These are phyloP conservation scores for Neurospora terricola DNA, from an alignment of 495 filamentous ascomycete genomes.

Conservation along the genomic window DNA sequence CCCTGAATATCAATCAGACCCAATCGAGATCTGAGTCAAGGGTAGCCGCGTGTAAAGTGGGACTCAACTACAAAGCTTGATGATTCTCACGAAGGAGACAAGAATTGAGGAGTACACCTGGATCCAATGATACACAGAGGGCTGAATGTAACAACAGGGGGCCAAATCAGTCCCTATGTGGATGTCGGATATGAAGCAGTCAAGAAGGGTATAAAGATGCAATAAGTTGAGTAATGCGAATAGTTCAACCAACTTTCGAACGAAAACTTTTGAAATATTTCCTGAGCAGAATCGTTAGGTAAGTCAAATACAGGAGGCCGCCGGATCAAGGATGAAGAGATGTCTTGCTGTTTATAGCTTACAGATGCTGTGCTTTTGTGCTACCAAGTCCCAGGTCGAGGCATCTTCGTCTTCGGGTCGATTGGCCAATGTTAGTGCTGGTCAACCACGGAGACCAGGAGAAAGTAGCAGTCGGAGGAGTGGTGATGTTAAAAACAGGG, in stretches of 20 bases:
- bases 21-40: background rate
- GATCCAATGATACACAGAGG: background rate
- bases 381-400: background rate
- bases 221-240: background rate
- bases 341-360: background rate
- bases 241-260: background rate
- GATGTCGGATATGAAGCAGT: background rate
- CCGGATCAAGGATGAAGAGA: background rate
- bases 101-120: background rate
- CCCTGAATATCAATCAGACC: background rate
- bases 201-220: background rate
- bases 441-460: background rate
- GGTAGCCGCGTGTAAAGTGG: conserved; percentile 1
- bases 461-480: background rate
- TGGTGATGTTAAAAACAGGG: background rate
- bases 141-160: background rate
- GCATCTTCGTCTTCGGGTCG: background rate
- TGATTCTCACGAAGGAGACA: background rate
- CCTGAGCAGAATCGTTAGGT: background rate
- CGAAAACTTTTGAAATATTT: background rate
- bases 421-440: background rate
- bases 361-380: background rate
- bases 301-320: background rate
- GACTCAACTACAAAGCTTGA: background rate
- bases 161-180: background rate